A percentile compares a stretch with the other conserved stretches of the same genome.
Evolutionary conservation across 2,329 filamentous ascomycete genomes (phyloP).

Genomic region (Colletotrichum costaricense): DNA sequence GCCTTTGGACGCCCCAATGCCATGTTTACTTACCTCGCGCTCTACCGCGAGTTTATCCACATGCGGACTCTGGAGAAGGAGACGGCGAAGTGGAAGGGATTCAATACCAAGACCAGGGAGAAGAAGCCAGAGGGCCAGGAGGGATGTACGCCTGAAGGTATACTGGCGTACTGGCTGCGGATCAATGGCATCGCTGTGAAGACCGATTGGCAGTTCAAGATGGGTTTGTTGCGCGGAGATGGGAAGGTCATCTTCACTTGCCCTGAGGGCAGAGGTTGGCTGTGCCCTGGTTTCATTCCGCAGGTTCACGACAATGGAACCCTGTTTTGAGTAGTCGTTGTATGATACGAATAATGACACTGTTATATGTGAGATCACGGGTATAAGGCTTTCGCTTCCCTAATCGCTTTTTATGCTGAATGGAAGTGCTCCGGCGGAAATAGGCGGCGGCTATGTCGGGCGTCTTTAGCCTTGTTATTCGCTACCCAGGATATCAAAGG

Average conservation of each 20-base stretch:
- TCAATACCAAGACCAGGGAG: constrained; percentile 34
- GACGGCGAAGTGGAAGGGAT: constrained; percentile 33
- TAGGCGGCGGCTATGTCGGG: background rate
- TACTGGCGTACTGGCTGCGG: constrained; percentile 36
- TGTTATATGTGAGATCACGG: background rate
- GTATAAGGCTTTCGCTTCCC: background rate
- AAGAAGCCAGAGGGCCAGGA: constrained; percentile 32
- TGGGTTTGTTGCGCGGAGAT: constrained; percentile 34
- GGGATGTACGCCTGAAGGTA: constrained; percentile 36
- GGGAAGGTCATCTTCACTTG: constrained; percentile 37
- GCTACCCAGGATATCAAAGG: constrained; percentile 24
- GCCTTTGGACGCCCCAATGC: constrained; percentile 35
- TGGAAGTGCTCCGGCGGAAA: background rate
- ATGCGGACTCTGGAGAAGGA: constrained; percentile 30
- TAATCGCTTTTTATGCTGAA: too few species aligned
- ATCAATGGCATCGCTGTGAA: constrained; percentile 37
- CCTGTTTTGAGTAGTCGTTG: constrained; percentile 11
- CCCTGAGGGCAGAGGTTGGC: constrained; percentile 31
- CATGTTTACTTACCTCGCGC: constrained; percentile 37
- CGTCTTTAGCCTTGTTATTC: background rate
- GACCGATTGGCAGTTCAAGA: constrained; percentile 38
- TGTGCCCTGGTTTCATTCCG: constrained; percentile 34
- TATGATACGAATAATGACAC: background rate
- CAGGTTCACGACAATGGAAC: constrained; percentile 33
- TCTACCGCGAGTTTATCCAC: constrained; percentile 36